A percentile compares a stretch with the other conserved stretches of the same genome.
phyloP scores from a whole-genome alignment of 495 filamentous ascomycete species.

The Xylaria intraflava region DNA sequence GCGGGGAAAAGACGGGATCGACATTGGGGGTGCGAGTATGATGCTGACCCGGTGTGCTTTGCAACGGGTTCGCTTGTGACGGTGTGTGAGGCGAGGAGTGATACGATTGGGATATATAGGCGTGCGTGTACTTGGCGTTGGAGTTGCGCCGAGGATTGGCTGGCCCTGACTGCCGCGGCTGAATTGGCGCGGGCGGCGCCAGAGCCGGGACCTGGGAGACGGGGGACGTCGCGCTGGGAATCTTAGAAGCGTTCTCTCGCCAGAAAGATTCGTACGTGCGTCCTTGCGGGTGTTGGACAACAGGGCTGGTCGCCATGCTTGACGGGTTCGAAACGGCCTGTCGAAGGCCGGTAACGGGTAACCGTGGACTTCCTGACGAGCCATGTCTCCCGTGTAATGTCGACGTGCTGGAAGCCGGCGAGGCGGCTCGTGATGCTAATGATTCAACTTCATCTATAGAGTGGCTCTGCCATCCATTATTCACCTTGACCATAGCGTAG shows the following conservation, averaged over 20 bases:
- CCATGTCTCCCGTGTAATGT: slow-evolving; percentile 45
- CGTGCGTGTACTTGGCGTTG: slow-evolving; percentile 29
- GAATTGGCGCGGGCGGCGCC: slow-evolving; percentile 57
- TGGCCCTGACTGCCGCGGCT: slow-evolving; percentile 34
- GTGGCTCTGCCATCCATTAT: slow-evolving; percentile 73
- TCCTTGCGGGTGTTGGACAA: slow-evolving; percentile 16
- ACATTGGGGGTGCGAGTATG: slow-evolving; percentile 49
- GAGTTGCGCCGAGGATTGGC: slow-evolving; percentile 32
- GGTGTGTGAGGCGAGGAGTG: slow-evolving; percentile 34
- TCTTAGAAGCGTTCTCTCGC: slow-evolving; percentile 29
- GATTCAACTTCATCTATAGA: slow-evolving; percentile 64
- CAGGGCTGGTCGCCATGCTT: slow-evolving; percentile 30
- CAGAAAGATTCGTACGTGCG: slow-evolving; percentile 40
- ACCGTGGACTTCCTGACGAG: slow-evolving; percentile 41
- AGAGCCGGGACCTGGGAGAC: slow-evolving; percentile 30
- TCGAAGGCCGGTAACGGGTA: slow-evolving; percentile 25
- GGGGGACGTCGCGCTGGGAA: slow-evolving; percentile 16
- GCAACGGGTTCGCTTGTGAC: slow-evolving; percentile 34
- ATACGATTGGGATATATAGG: slow-evolving; percentile 34
- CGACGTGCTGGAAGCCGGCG: slow-evolving; percentile 50
- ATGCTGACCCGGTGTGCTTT: slow-evolving; percentile 19
- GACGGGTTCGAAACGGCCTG: slow-evolving; percentile 25
- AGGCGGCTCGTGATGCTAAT: slow-evolving; percentile 54
- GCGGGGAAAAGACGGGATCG: slow-evolving; percentile 51
- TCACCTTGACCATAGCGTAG: slow-evolving; percentile 85